Evolutionary conservation across 768 basidiomycete genomes (phyloP), one percentile per base, ranked within the genome.

Genomic region (Auriscalpium vulgare): DNA sequence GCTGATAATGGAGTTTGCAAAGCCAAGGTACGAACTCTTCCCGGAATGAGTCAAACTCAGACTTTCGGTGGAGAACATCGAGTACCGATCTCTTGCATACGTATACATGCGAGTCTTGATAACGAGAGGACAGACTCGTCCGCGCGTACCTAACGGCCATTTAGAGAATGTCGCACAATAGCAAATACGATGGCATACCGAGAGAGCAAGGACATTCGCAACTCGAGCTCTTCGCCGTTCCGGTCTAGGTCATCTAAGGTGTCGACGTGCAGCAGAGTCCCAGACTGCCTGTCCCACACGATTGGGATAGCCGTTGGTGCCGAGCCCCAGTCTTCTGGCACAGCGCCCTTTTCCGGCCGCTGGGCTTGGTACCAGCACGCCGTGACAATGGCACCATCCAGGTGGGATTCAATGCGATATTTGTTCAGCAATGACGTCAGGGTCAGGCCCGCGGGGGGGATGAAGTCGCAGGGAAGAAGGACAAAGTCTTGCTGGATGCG

Each of bases 21-120:
- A 97, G 66, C 91, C 93, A 97, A 0, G 95, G 95, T 10, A 97
- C 67, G 64, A 97, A 90, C 57, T 97, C 92, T 68, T 95, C 88
- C 51, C 88, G 79, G 51, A 97, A 76, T 14, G 93, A 95, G 51
- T 91, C 85, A 44, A 94, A 77, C 62, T 83, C 78, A 5, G 71
- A 72, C 63, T 89, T 90, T 57, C 82, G 78, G 10, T 81, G 77
- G 29, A 94, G 73, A 11, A 83, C 75, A 56, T 91, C 85, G 23
- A 97, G 73, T 8, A 95, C 75, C 16, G 81, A 78, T 57, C 81
- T 80, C 60, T 82, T 80, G 72, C 92, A 93, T 37, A 95, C 83
- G 63, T 95, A 97, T 36, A 95, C 88, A 68, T 97, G 94, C 1
- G 94, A 90, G 64, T 97, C 94, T 60, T 84, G 82, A 37, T 87